Evolutionary conservation across 2,329 filamentous ascomycete genomes (phyloP).

Genomic region (Ophiocordyceps camponoti-leonardi): DNA sequence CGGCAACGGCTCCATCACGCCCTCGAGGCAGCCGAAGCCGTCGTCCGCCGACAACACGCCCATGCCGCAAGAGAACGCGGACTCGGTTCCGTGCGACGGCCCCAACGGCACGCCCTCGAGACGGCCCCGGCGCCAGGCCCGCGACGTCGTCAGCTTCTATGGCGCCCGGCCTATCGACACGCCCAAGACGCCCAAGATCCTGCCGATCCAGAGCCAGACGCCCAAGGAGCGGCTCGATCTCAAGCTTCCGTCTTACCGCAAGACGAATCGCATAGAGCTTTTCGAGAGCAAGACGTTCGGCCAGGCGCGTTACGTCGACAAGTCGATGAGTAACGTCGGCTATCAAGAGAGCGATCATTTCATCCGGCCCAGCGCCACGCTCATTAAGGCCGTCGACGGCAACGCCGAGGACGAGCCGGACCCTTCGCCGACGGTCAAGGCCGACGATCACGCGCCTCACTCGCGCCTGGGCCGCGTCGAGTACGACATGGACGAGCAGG

Average conservation of each 20-base stretch:
- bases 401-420: conserved; percentile 43
- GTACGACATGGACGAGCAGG: conserved; percentile 99
- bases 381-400: conserved; percentile 46
- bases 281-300: conserved; percentile 77
- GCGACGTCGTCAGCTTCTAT: conserved; percentile 36
- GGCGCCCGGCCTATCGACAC: conserved; percentile 29
- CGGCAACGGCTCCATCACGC: conserved; percentile 28
- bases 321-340: conserved; percentile 87
- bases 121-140: conserved; percentile 25
- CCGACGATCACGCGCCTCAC: conserved; percentile 14
- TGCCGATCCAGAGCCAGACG: conserved; percentile 65
- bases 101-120: conserved; percentile 15
- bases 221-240: conserved; percentile 66
- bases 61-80: conserved; percentile 15
- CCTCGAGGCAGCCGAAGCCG: conserved; percentile 25
- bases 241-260: conserved; percentile 57
- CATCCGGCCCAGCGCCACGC: conserved; percentile 53
- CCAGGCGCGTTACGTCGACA: conserved; percentile 83
- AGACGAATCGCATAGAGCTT: conserved; percentile 60
- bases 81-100: conserved; percentile 14
- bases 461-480: conserved; percentile 63
- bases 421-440: conserved; percentile 13
- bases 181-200: conserved; percentile 44
- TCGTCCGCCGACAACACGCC: conserved; percentile 25
- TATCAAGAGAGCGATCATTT: conserved; percentile 93